Conservation (phyloP, 208 protist species). For the Balamuthia mandrillaris region DNA sequence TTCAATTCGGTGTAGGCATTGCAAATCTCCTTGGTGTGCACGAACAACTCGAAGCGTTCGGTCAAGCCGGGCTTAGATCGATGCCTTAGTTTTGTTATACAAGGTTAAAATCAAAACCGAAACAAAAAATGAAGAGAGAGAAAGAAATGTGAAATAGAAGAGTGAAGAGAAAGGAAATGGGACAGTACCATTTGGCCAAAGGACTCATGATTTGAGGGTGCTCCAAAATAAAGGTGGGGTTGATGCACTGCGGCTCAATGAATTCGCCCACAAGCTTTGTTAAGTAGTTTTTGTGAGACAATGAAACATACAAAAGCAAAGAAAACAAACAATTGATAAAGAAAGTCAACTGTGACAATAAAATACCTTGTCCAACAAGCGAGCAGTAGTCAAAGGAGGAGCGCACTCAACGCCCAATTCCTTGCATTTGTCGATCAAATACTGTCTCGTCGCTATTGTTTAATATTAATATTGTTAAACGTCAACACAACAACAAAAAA, state of each 20-base stretch:
- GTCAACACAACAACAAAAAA: conserved; percentile 71
- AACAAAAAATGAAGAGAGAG: not conserved
- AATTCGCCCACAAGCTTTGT: conserved; percentile 86
- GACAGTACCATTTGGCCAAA: conserved; percentile 43
- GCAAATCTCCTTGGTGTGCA: conserved; percentile 86
- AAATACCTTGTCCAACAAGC: conserved; percentile 66
- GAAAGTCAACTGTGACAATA: not conserved
- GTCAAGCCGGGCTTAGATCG: conserved; percentile 77
- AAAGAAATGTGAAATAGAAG: not conserved
- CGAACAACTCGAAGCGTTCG: conserved; percentile 94
- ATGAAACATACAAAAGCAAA: conserved; percentile 16
- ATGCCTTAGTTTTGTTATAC: conserved; percentile 75
- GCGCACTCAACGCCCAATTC: conserved; percentile 77
- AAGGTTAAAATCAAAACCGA: not conserved
- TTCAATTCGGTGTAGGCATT: conserved; percentile 96
- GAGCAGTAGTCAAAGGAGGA: conserved; percentile 81
- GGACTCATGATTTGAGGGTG: conserved; percentile 74
- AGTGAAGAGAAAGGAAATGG: not conserved
- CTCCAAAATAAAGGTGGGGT: conserved; percentile 91
- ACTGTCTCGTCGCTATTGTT: conserved; percentile 65
- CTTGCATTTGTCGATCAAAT: conserved; percentile 67
- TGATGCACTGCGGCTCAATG: conserved; percentile 81
- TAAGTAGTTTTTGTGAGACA: conserved; percentile 64
- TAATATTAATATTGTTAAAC: conserved; percentile 81
- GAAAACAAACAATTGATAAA: not conserved